Percentiles rank a stretch among this genome's conserved stretches.
phyloP scores from a whole-genome alignment of 768 basidiomycete species.

The Pleurotus salmoneostramineus region DNA sequence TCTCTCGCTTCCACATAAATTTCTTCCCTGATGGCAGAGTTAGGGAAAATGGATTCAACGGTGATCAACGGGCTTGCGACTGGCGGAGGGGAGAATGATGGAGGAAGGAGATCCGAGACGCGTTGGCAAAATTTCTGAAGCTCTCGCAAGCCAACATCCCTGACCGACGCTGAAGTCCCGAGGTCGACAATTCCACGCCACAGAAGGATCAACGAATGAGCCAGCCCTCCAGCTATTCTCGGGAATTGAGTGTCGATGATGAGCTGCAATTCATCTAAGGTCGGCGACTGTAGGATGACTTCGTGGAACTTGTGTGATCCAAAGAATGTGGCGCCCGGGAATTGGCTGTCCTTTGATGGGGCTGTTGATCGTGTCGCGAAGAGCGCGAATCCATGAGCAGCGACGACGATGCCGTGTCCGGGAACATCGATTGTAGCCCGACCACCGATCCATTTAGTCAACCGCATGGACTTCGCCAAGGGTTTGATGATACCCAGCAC shows the following conservation, averaged over 20 bases:
- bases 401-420: constrained; percentile 68
- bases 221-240: constrained; percentile 35
- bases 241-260: constrained; percentile 73
- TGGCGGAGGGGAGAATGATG: constrained; percentile 25
- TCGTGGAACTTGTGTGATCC: constrained; percentile 84
- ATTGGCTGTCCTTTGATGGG: constrained; percentile 35
- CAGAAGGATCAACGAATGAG: constrained; percentile 52
- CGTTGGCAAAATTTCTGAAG: constrained; percentile 82
- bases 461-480: constrained; percentile 67
- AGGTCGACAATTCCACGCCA: constrained; percentile 63
- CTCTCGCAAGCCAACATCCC: constrained; percentile 73
- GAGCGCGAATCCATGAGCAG: constrained; percentile 75
- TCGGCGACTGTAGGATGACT: constrained; percentile 58
- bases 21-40: constrained; percentile 79
- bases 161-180: constrained; percentile 46
- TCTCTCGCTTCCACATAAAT: constrained; percentile 87
- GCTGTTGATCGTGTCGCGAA: constrained; percentile 82
- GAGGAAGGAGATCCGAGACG: constrained; percentile 57
- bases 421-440: constrained; percentile 69
- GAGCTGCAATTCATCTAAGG: constrained; percentile 57
- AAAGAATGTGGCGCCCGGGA: constrained; percentile 68
- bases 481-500: constrained; percentile 86
- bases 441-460: constrained; percentile 73
- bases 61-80: constrained; percentile 33
- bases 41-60: constrained; percentile 50